phyloP scores from a whole-genome alignment of 345 rosid genomes.

The Chamaenerion angustifolium region DNA sequence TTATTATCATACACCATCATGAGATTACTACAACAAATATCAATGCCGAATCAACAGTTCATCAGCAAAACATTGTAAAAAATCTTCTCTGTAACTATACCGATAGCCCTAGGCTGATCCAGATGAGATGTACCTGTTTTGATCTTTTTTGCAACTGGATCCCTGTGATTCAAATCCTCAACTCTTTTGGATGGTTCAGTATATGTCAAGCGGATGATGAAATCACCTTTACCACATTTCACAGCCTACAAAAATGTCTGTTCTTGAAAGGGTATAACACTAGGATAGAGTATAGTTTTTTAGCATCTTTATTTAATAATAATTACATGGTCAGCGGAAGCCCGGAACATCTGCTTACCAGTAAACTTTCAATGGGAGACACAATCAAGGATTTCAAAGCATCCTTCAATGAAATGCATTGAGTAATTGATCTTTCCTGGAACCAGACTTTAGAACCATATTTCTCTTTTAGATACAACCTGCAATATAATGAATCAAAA shows the following conservation, averaged over 20 bases:
- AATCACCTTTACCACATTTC: constrained; percentile 41
- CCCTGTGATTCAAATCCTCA: constrained; percentile 17
- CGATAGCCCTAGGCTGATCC: neutral
- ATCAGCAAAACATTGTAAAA: too few species aligned
- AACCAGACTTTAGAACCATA: constrained; percentile 48
- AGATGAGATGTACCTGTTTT: constrained; percentile 38
- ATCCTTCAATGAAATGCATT: constrained; percentile 45
- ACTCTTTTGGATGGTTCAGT: constrained; percentile 20
- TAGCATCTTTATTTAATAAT: too few species aligned
- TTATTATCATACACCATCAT: too few species aligned
- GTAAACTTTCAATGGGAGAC: constrained; percentile 28
- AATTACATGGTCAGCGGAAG: too few species aligned
- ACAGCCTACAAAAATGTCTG: constrained; percentile 55
- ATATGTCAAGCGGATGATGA: constrained; percentile 61
- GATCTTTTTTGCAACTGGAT: constrained; percentile 42
- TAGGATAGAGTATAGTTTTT: neutral
- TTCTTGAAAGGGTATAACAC: constrained; percentile 8
- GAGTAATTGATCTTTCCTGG: constrained; percentile 23
- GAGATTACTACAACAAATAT: neutral
- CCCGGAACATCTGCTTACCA: constrained; percentile 37
- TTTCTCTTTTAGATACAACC: constrained; percentile 46
- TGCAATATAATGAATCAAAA: constrained; percentile 12
- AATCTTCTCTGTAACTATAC: too few species aligned
- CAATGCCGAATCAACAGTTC: too few species aligned
- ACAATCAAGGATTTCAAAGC: constrained; percentile 49